These are phyloP conservation scores for Magnolia officinalis DNA, from an alignment of 164 flowering plant species.

Conservation along the genomic window DNA sequence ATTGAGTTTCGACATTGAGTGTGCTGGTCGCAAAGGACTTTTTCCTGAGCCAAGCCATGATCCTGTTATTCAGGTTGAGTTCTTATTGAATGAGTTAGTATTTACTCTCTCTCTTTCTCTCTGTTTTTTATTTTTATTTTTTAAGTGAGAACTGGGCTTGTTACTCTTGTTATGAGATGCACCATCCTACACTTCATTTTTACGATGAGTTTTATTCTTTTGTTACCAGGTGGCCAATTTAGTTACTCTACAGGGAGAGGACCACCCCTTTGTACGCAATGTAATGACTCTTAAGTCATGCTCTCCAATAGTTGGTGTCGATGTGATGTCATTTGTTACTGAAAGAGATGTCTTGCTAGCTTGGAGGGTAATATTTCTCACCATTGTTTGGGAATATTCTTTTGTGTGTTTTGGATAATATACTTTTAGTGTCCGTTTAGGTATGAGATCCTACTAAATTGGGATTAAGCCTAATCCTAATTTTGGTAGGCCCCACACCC, in stretches of 20 bases:
- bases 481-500: too few species aligned
- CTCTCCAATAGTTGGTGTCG: constrained; percentile 92
- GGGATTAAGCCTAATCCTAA: too few species aligned
- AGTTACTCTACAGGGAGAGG: constrained; percentile 89
- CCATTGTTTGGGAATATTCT: background rate
- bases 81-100: background rate
- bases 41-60: constrained; percentile 96
- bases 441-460: too few species aligned
- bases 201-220: background rate
- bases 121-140: background rate
- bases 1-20: constrained; percentile 96
- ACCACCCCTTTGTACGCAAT: constrained; percentile 82
- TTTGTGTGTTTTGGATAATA: background rate
- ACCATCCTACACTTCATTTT: background rate
- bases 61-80: constrained; percentile 91
- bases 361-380: constrained; percentile 76
- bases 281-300: constrained; percentile 97
- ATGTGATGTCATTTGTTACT: constrained; percentile 87
- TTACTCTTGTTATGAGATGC: too few species aligned
- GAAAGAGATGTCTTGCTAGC: constrained; percentile 90
- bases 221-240: constrained; percentile 74
- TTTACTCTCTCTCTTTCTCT: background rate
- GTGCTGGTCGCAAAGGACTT: constrained; percentile 98
- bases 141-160: too few species aligned
- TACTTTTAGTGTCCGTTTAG: too few species aligned